Evolutionary conservation across 345 rosid species (phyloP), one percentile per base, ranked within the genome.

Genomic region (Euclidium syriacum): DNA sequence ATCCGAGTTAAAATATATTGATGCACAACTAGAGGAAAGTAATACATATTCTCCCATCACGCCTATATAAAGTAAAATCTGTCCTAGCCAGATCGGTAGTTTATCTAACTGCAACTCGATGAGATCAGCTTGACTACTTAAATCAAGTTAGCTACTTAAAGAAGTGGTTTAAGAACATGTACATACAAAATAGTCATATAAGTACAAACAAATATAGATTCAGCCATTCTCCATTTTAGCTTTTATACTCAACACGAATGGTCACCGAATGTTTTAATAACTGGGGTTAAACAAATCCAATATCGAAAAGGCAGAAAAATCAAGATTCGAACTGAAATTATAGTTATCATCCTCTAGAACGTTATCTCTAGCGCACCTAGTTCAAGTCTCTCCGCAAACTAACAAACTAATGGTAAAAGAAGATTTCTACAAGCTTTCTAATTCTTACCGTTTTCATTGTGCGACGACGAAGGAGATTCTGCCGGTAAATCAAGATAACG

Each of bases 401-500:
- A 4, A 43, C 12, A 44, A 23, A 15, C n/a, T 25, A 47, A 3
- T 14, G 7, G 52, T 12, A 20, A 14, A 38, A 6, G 10, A 9
- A 58, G 30, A 52, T 33, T 34, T n/a, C 23, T 32, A 51, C 25
- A 4, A 18, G 9, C 3, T 63, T 49, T 3, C 9, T 58, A 10
- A 33, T 47, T 52, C 48, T 43, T 62, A 64, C 77, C 81, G 76
- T 84, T 86, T 76, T 74, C 84, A 14, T 75, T 68, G 10, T 71
- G 78, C 56, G 75, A 54, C 3, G 73, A 58, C 18, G 81, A 76
- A 9, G 77, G 63, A 42, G 79, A 58, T 10, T 55, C 49, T 38
- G 63, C 26, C 49, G 74, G 80, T 34, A 89, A 70, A 80, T 92
- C 95, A 42, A 78, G 78, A 74, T 79, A 92, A 43, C 98, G 83